Base-by-base conservation (phyloP, 108 stramenopile genomes). In the Pseudonitzschia multiseries region DNA sequence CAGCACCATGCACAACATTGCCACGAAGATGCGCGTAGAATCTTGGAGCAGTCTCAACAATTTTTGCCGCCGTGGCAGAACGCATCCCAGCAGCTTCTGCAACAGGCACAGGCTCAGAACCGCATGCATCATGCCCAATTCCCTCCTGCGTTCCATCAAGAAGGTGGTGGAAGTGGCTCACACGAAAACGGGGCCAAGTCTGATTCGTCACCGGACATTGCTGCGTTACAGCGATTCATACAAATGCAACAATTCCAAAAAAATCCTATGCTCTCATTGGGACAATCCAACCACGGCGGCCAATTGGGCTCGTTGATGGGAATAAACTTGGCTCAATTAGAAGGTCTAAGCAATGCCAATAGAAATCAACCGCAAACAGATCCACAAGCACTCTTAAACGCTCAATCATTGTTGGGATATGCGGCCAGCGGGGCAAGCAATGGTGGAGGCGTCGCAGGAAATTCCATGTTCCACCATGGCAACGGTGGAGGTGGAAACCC, bases 11-110 rank as follows among this genome's bases (percentile, higher is more conserved):
- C 60, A 50, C 70, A 72, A 22, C 56, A 69, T 42, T 76, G 75
- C 40, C 74, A 57, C 20, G 78, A 79, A 54, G 77, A 75, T 20
- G 71, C 75, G 22, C 71, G 71, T 42, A 62, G 69, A 64, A 57
- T 76, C n/a, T 53, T 74, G 3, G 69, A 76, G 14, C 82, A 72
- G 60, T 53, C 56, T 40, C 78, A 79, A 26, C 78, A 79, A 27
- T 57, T 83, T n/a, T 67, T 84, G 13, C 69, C 69, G 4, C 31
- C 68, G 27, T 78, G 77, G 77, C 31, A 65, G 13, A 40, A 32
- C 31, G 54, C 54, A 26, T 70, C 70, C 3, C 76, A 77, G 56
- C 76, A 77, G 56, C 43, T 76, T 36, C 32, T 62, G 17, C 61
- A 31, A 6, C 57, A 59, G 26, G 18, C 62, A n/a, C 75, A 77